phyloP scores from a whole-genome alignment of 2,329 filamentous ascomycete species.

The Sclerotinia borealis region DNA sequence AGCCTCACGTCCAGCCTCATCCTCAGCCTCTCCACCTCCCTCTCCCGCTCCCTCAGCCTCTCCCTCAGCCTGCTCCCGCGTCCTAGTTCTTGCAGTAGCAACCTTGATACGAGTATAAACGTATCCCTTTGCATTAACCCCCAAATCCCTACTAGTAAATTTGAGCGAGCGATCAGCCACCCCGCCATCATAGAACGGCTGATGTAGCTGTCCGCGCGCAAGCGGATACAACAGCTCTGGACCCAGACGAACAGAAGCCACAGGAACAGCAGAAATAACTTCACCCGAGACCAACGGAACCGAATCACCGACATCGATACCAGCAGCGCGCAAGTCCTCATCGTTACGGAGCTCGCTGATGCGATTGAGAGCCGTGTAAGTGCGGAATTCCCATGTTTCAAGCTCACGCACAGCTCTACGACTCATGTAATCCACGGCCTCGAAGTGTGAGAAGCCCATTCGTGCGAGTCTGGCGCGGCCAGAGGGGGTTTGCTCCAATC shows the following conservation, averaged over 20 bases:
- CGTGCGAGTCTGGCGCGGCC: background rate
- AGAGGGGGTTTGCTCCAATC: background rate
- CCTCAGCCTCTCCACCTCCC: no score
- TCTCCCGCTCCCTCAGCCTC: background rate
- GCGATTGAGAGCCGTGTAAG: slow-evolving; percentile 18
- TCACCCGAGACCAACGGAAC: slow-evolving; percentile 19
- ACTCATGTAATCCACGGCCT: slow-evolving; percentile 1
- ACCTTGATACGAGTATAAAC: background rate
- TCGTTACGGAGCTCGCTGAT: slow-evolving; percentile 30
- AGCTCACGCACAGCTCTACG: background rate
- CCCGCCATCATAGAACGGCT: background rate
- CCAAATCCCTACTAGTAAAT: background rate
- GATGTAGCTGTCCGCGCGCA: background rate
- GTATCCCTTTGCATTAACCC: background rate
- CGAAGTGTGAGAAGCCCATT: background rate
- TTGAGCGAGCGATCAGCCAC: background rate
- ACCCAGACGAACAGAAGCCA: slow-evolving; percentile 30
- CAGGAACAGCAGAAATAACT: slow-evolving; percentile 23
- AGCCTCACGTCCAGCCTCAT: background rate
- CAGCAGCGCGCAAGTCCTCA: slow-evolving; percentile 24
- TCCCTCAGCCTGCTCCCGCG: background rate
- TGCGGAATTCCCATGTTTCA: slow-evolving; percentile 25
- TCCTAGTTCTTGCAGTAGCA: background rate
- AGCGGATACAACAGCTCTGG: background rate
- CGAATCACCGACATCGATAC: slow-evolving; percentile 19